Base-by-base conservation (phyloP, 2,329 filamentous ascomycete species). In the Chrysoporthe austroafricana region DNA sequence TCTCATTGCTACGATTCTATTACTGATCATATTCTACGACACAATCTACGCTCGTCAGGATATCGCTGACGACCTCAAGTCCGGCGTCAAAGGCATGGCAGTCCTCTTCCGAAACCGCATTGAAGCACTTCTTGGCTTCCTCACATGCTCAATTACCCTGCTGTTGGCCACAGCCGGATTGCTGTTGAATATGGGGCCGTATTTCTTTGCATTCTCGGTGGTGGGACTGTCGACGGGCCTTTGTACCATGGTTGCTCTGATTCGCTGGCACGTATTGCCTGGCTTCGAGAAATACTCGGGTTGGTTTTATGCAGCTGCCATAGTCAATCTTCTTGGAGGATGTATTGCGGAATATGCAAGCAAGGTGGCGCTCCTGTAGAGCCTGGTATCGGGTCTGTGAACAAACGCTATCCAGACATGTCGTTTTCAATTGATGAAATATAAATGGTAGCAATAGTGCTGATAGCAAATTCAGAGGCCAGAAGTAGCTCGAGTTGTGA, bases 31-130 rank as follows among this genome's bases (percentile, higher is more conserved):
- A 16, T 50, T 78, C 60, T 79, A 76, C 67, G 78, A 79, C 68
- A 78, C 77, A 9, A 76, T 79, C 58, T 79, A 79, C 66, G 77
- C 77, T 5, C 73, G 76, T 64, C 76, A 78, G 64, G 78, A 79
- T 63, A 54, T 77, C 4, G 71, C 69, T n/a, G 77, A 79, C 43
- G 78, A 79, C 39, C 66, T 74, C 39, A 74, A 73, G 48, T 67
- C 76, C 3, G 77, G 77, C 4, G 69, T 80, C n/a, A 76, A 75
- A 69, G 77, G 76, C 71, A 73, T 74, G 39, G 77, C 77, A 1
- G 76, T 80, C 14, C 68, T 75, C 18, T 72, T 77, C 58, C 57
- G 71, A 6, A 71, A 74, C 6, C 62, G 63, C 44, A 75, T 73
- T 21, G 77, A 75, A 68, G 46, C 46, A 21, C 46, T 50, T 6